Conservation (phyloP, 139 green algal species). For the Micractinium conductrix region DNA sequence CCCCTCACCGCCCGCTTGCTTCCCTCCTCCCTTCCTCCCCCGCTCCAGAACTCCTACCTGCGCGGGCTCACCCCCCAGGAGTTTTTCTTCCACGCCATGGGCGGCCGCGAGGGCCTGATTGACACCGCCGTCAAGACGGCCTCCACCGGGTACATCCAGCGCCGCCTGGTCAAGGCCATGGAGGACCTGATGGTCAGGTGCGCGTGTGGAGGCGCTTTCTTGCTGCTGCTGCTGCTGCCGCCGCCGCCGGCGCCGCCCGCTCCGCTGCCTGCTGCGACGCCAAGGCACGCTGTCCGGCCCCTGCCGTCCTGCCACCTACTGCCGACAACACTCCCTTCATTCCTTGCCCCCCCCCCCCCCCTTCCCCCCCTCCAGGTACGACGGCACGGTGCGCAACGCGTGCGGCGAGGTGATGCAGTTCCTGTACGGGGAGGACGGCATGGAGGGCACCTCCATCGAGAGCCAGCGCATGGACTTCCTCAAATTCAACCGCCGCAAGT, state of each 20-base stretch:
- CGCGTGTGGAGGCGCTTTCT: too few species aligned
- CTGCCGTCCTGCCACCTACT: too few species aligned
- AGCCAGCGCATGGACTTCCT: conserved; percentile 87
- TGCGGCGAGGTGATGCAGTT: conserved; percentile 95
- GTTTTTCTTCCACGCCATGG: conserved; percentile 99
- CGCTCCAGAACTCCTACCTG: conserved; percentile 91
- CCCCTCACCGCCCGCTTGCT: not conserved
- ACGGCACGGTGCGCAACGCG: conserved; percentile 94
- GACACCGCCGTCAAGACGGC: conserved; percentile 99
- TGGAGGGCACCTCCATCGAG: conserved; percentile 96
- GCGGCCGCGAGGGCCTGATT: conserved; percentile 98
- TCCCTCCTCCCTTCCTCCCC: not conserved
- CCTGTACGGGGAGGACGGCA: conserved; percentile 99
- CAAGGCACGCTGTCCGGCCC: too few species aligned
- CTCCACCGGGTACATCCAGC: conserved; percentile 87
- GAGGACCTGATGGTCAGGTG: conserved; percentile 95
- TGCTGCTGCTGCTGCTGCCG: too few species aligned
- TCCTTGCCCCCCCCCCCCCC: too few species aligned
- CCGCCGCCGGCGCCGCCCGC: too few species aligned
- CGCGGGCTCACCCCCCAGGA: conserved; percentile 95
- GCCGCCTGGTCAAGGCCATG: conserved; percentile 98
- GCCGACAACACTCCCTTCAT: too few species aligned
- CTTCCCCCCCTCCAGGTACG: conserved; percentile 78
- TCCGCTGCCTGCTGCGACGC: too few species aligned
- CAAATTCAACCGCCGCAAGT: conserved; percentile 61